Evolutionary conservation across 805 yeast species (phyloP), one percentile per base, ranked within the genome.

Genomic region (Candida ortonii): DNA sequence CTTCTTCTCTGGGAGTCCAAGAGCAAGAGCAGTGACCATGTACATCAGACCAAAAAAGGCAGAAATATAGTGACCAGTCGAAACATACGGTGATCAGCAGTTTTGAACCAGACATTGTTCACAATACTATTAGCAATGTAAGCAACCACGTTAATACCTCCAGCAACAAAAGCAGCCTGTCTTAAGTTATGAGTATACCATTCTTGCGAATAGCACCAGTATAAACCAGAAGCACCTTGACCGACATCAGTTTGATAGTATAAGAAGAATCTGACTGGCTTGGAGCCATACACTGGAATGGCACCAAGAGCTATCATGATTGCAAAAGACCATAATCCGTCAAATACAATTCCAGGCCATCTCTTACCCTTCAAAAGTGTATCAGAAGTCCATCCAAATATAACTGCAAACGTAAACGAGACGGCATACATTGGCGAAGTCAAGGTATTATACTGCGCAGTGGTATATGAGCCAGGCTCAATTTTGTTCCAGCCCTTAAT

Each of bases 11-110:
- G 42, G 29, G 11, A 30, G 16, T 16, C 37, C 44, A 16, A 40
- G 30, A 16, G 29, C 21, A 19, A 41, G 32, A 5, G 44, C 39
- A n/a, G 26, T 14, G 5, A 27, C 25, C 8, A 33, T 30, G 25
- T 44, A 44, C 18, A 36, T 33, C 18, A 41, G 10, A 7, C 38
- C 29, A 28, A 44, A 44, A 14, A 36, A 35, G 12, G 48, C 46
- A 7, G 53, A 38, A 12, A 55, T 39, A 21, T 52, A 53, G 39
- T 49, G 48, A 25, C 50, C 50, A 8, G 46, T 44, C 2, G 26
- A 14, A 10, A 46, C 43, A 20, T 34, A 38, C 6, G 50, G 48
- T 43, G 48, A 5, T 44, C 33, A 3, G 41, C 21, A 2, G 50
- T 44, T 26, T 44, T 38, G 33, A 38, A 46, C 46, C 46, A 41